These are phyloP conservation scores for Smithsoniella earleae DNA, from an alignment of 163 green algal genomes.

Conservation along the genomic window DNA sequence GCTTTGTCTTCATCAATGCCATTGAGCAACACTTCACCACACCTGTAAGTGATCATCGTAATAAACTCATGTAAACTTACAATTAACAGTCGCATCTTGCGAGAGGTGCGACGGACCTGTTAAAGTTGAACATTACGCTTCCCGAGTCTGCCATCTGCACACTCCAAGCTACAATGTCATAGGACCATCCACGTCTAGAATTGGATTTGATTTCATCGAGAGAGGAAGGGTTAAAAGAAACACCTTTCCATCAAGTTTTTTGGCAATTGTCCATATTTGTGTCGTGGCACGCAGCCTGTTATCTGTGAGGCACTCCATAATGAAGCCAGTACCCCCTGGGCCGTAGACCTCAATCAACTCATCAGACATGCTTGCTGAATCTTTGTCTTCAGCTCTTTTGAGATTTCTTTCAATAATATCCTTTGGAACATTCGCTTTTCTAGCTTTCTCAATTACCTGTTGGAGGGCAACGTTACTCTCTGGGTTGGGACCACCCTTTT, in stretches of 20 bases:
- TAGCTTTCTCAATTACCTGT: slow-evolving; percentile 10
- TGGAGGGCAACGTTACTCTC: slow-evolving; percentile 21
- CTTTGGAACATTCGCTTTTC: slow-evolving; percentile 30
- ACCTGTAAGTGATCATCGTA: too few species aligned
- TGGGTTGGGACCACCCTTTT: neutral
- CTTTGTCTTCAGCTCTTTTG: slow-evolving; percentile 54
- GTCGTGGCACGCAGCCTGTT: slow-evolving; percentile 70
- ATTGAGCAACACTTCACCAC: too few species aligned
- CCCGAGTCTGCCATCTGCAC: slow-evolving; percentile 67
- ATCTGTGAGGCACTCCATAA: slow-evolving; percentile 87
- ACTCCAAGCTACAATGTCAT: too few species aligned
- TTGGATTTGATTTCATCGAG: too few species aligned
- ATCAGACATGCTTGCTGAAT: slow-evolving; percentile 45
- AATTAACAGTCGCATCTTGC: too few species aligned
- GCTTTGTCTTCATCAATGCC: slow-evolving; percentile 48
- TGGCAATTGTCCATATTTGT: slow-evolving; percentile 67
- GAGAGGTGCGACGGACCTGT: too few species aligned
- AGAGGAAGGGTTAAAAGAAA: too few species aligned
- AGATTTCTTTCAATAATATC: slow-evolving; percentile 74
- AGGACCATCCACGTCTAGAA: too few species aligned
- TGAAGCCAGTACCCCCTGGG: slow-evolving; percentile 64
- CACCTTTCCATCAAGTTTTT: slow-evolving; percentile 71
- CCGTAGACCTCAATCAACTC: slow-evolving; percentile 54
- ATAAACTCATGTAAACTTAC: too few species aligned
- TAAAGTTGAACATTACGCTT: slow-evolving; percentile 86